Conservation (phyloP, 768 basidiomycete species). For the Trametes elegans region DNA sequence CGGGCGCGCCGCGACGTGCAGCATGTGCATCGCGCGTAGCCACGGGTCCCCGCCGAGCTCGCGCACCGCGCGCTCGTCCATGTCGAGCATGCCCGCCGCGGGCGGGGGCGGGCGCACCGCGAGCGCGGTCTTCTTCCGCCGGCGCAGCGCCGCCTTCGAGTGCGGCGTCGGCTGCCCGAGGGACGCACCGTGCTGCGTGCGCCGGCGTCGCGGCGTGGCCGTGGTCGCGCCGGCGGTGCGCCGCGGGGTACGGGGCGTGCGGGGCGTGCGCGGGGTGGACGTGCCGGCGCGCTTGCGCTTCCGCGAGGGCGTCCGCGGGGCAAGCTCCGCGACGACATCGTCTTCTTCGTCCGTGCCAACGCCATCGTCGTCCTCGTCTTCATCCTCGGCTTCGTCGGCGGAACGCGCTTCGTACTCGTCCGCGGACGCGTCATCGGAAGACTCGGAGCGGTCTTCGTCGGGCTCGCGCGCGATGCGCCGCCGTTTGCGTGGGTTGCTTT, state of each 20-base stretch:
- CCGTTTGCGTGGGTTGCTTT: slow-evolving; percentile 13
- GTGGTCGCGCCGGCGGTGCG: slow-evolving; percentile 15
- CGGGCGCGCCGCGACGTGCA: slow-evolving; percentile 93
- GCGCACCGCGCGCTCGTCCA: slow-evolving; percentile 20
- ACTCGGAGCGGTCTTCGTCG: neutral
- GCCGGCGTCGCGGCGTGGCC: slow-evolving; percentile 11
- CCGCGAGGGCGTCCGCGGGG: slow-evolving; percentile 51
- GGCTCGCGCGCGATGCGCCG: slow-evolving; percentile 4
- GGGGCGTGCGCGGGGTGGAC: slow-evolving; percentile 18
- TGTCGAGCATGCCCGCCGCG: slow-evolving; percentile 34
- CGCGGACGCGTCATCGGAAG: slow-evolving; percentile 12
- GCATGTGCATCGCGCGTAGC: slow-evolving; percentile 82
- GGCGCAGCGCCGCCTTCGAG: slow-evolving; percentile 64
- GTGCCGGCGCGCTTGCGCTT: slow-evolving; percentile 44
- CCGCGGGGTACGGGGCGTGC: slow-evolving; percentile 1
- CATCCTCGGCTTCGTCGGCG: neutral
- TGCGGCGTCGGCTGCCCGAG: slow-evolving; percentile 70
- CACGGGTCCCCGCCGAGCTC: slow-evolving; percentile 55
- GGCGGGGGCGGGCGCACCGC: slow-evolving; percentile 36
- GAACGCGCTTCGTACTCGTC: slow-evolving; percentile 10
- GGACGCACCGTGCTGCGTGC: slow-evolving; percentile 31
- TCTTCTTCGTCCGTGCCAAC: slow-evolving; percentile 10
- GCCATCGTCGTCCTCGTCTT: neutral
- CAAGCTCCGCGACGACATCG: slow-evolving; percentile 18
- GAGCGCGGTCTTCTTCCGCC: slow-evolving; percentile 40